phyloP scores from a whole-genome alignment of 805 yeast genomes.

The Henningerozyma blattae region DNA sequence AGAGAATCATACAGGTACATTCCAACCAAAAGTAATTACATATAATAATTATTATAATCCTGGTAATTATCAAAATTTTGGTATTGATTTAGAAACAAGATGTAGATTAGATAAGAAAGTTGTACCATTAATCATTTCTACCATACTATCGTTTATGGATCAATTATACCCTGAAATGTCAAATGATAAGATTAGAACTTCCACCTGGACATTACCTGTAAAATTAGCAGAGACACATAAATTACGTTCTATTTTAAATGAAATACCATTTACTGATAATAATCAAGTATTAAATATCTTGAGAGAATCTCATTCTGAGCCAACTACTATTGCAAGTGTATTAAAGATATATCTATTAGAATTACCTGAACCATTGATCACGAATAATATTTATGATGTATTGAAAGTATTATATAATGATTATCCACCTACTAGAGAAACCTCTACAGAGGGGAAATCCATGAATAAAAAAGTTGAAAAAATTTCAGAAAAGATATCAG shows the following conservation, averaged over 20 bases:
- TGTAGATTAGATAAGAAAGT: slow-evolving; percentile 60
- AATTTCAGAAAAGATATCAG: slow-evolving; percentile 5
- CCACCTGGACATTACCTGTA: slow-evolving; percentile 58
- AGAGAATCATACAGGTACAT: slow-evolving; percentile 61
- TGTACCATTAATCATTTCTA: slow-evolving; percentile 57
- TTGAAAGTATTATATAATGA: slow-evolving; percentile 54
- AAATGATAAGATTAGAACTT: slow-evolving; percentile 55
- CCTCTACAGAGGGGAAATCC: slow-evolving; percentile 4
- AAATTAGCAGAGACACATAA: slow-evolving; percentile 49
- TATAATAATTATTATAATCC: slow-evolving; percentile 75
- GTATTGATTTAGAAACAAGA: slow-evolving; percentile 61
- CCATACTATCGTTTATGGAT: slow-evolving; percentile 58
- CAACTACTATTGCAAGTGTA: slow-evolving; percentile 53
- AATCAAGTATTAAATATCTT: slow-evolving; percentile 23
- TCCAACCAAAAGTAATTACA: slow-evolving; percentile 56
- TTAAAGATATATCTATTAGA: slow-evolving; percentile 67
- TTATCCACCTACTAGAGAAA: slow-evolving; percentile 23
- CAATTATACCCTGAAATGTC: slow-evolving; percentile 53
- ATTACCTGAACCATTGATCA: slow-evolving; percentile 65
- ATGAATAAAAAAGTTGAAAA: neutral
- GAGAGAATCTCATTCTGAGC: slow-evolving; percentile 28
- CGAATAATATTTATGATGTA: slow-evolving; percentile 52
- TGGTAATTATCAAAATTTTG: slow-evolving; percentile 59
- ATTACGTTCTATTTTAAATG: slow-evolving; percentile 42
- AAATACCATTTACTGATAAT: slow-evolving; percentile 20